Percentiles rank a stretch among this genome's conserved stretches.
These are phyloP conservation scores for Marasmius oreades DNA, from an alignment of 1,284 basidiomycete genomes.

Conservation along the genomic window DNA sequence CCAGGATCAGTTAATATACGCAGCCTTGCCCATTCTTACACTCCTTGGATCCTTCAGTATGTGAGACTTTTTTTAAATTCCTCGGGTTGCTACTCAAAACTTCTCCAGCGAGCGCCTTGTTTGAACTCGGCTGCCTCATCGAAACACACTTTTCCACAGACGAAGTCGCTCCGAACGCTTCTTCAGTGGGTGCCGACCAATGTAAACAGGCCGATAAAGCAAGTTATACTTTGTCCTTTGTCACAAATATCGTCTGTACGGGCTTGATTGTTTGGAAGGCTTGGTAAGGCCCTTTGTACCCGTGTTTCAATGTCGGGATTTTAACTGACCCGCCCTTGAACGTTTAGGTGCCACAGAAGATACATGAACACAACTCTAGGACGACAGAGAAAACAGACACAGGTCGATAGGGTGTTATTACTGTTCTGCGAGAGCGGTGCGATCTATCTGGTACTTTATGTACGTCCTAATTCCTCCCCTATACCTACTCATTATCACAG, in stretches of 20 bases:
- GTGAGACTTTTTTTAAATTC: constrained; percentile 13
- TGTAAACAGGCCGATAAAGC: constrained; percentile 25
- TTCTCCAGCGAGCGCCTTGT: constrained; percentile 21
- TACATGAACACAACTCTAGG: constrained; percentile 22
- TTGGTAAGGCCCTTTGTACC: constrained; percentile 21
- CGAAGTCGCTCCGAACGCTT: constrained; percentile 19
- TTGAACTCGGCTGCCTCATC: constrained; percentile 25
- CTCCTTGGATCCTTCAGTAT: constrained; percentile 25
- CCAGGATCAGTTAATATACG: constrained; percentile 13
- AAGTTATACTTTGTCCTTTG: constrained; percentile 27
- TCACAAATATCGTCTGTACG: constrained; percentile 27
- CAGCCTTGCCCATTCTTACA: constrained; percentile 20
- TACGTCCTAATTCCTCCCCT: constrained; percentile 9
- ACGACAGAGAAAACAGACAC: constrained; percentile 19
- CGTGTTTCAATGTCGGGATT: neutral
- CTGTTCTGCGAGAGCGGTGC: constrained; percentile 26
- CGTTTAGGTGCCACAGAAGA: constrained; percentile 20
- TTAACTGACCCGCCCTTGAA: neutral
- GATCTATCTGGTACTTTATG: constrained; percentile 25
- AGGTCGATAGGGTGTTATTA: constrained; percentile 24
- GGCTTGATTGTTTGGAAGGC: constrained; percentile 23
- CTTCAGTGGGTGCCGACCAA: constrained; percentile 21
- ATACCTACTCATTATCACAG: neutral
- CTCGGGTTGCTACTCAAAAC: neutral
- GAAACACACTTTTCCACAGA: constrained; percentile 22